Evolutionary conservation across 495 filamentous ascomycete genomes (phyloP).

Genomic region (Hypomontagnella submonticulosa): DNA sequence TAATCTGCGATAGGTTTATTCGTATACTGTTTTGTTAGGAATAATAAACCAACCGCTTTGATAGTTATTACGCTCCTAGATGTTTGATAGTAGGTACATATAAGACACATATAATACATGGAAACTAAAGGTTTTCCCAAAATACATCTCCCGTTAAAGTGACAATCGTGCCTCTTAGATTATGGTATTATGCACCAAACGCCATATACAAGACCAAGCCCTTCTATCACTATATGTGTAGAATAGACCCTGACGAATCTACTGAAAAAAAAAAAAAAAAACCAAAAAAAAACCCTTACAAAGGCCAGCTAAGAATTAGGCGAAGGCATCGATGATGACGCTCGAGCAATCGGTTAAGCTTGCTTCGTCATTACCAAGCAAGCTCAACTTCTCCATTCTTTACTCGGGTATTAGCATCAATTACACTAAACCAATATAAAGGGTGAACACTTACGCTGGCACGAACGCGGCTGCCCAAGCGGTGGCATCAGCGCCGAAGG

Average conservation of each 20-base stretch:
- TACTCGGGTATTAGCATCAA: conserved; percentile 2
- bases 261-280: not conserved
- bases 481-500: conserved; percentile 22
- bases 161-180: too few species aligned
- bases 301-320: conserved; percentile 12
- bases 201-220: conserved; percentile 8
- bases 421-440: not conserved
- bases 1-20: too few species aligned
- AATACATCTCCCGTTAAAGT: too few species aligned
- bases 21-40: too few species aligned
- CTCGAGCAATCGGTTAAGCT: conserved; percentile 37
- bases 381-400: conserved; percentile 41
- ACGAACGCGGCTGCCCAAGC: conserved; percentile 41
- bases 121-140: too few species aligned
- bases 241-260: not conserved
- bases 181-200: not conserved
- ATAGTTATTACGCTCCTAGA: too few species aligned
- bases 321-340: conserved; percentile 33
- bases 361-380: conserved; percentile 34
- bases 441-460: conserved; percentile 32
- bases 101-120: too few species aligned
- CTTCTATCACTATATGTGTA: not conserved
- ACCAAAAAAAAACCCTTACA: not conserved
- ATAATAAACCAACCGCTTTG: too few species aligned
- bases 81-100: too few species aligned